phyloP scores from a whole-genome alignment of 148 eudicot species.

The Beta vulgaris region DNA sequence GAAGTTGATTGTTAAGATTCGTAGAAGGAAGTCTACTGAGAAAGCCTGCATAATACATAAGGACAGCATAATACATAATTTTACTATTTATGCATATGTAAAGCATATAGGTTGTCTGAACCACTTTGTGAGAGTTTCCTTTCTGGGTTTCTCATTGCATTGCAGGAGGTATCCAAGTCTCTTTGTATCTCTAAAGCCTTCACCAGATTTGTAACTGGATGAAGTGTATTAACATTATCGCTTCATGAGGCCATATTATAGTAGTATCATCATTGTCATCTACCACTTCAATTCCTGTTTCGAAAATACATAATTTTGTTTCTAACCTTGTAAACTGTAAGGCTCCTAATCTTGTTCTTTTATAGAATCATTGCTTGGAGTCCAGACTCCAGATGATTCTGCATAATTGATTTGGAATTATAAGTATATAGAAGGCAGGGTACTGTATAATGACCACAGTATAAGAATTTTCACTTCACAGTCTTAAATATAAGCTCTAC shows the following conservation, averaged over 20 bases:
- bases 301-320: too few species aligned
- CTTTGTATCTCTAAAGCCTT: neutral
- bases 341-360: neutral
- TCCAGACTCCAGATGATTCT: neutral
- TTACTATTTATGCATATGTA: neutral
- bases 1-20: neutral
- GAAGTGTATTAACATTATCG: neutral
- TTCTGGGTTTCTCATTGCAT: neutral
- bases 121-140: neutral
- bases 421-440: neutral
- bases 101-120: neutral
- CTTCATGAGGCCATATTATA: neutral
- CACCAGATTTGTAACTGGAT: neutral
- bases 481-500: too few species aligned
- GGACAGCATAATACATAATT: too few species aligned
- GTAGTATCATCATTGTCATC: neutral
- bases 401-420: neutral
- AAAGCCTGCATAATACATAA: neutral
- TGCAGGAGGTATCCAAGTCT: neutral
- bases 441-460: neutral
- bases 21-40: neutral
- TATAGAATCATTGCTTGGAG: neutral
- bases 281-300: too few species aligned
- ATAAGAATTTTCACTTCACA: neutral
- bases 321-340: too few species aligned